These are phyloP conservation scores for Penicillium ochrochloron DNA, from an alignment of 495 filamentous ascomycete species.

Conservation along the genomic window DNA sequence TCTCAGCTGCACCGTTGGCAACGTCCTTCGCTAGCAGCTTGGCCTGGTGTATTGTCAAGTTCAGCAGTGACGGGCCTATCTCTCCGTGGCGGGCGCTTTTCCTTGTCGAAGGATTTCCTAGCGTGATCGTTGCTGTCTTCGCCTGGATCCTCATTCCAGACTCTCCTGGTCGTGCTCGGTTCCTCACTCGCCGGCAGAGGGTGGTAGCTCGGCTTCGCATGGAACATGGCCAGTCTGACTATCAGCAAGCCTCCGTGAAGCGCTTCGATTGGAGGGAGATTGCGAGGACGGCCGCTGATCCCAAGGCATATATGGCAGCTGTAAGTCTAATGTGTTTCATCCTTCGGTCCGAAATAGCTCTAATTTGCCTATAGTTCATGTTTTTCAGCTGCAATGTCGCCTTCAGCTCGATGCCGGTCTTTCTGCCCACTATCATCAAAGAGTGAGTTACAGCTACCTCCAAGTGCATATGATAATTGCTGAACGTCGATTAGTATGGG, in stretches of 20 bases:
- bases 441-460: constrained; percentile 42
- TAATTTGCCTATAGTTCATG: constrained; percentile 45
- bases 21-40: constrained; percentile 72
- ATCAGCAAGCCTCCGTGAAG: constrained; percentile 23
- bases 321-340: constrained; percentile 34
- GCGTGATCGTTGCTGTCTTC: constrained; percentile 59
- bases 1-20: constrained; percentile 65
- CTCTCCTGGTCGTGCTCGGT: constrained; percentile 55
- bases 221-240: constrained; percentile 35
- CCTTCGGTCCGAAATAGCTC: background rate
- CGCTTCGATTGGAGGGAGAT: constrained; percentile 58
- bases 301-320: constrained; percentile 71
- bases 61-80: constrained; percentile 53
- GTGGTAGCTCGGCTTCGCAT: constrained; percentile 56
- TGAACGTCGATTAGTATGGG: constrained; percentile 45
- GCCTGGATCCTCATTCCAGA: constrained; percentile 59
- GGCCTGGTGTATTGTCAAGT: constrained; percentile 60
- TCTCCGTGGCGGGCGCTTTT: constrained; percentile 65
- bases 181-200: constrained; percentile 51
- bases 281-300: constrained; percentile 59
- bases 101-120: constrained; percentile 66
- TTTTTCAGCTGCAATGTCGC: constrained; percentile 64
- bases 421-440: constrained; percentile 62
- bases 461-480: background rate
- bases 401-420: constrained; percentile 63